Evolutionary conservation across 768 basidiomycete genomes (phyloP).

Genomic region (Atractiella rhizophila): DNA sequence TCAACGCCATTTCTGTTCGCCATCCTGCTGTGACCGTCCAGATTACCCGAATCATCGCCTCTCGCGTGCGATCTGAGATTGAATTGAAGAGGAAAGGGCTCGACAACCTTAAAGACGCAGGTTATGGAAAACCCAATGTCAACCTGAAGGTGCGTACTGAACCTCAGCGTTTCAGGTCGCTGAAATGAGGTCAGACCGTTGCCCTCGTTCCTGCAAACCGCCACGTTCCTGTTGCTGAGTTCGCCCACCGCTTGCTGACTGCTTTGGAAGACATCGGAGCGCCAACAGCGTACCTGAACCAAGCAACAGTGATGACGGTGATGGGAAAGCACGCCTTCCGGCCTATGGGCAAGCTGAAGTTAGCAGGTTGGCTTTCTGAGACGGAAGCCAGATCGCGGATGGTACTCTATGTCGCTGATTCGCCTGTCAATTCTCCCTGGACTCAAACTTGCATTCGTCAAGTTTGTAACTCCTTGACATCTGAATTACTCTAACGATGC

Average conservation of each 20-base stretch:
- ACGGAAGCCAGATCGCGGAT: constrained; percentile 70
- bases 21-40: constrained; percentile 18
- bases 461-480: constrained; percentile 25
- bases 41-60: constrained; percentile 65
- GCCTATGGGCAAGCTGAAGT: constrained; percentile 88
- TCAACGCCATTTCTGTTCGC: constrained; percentile 51
- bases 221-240: constrained; percentile 65
- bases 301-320: constrained; percentile 70
- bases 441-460: constrained; percentile 94
- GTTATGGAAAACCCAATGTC: constrained; percentile 48
- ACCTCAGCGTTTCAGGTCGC: background rate
- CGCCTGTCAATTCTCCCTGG: constrained; percentile 83
- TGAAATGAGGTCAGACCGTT: constrained; percentile 41
- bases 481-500: background rate
- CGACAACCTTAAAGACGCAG: constrained; percentile 19
- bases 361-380: constrained; percentile 79
- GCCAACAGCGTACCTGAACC: constrained; percentile 72
- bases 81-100: constrained; percentile 18
- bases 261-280: constrained; percentile 86
- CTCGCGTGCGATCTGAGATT: constrained; percentile 62
- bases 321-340: constrained; percentile 88
- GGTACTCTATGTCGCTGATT: constrained; percentile 88
- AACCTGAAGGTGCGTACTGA: constrained; percentile 30
- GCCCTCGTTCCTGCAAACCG: constrained; percentile 70
- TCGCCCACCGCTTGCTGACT: constrained; percentile 62